Percentiles rank a stretch among this genome's conserved stretches.
Evolutionary conservation across 2,329 filamentous ascomycete species (phyloP).

Genomic region (Talaromyces sp.): DNA sequence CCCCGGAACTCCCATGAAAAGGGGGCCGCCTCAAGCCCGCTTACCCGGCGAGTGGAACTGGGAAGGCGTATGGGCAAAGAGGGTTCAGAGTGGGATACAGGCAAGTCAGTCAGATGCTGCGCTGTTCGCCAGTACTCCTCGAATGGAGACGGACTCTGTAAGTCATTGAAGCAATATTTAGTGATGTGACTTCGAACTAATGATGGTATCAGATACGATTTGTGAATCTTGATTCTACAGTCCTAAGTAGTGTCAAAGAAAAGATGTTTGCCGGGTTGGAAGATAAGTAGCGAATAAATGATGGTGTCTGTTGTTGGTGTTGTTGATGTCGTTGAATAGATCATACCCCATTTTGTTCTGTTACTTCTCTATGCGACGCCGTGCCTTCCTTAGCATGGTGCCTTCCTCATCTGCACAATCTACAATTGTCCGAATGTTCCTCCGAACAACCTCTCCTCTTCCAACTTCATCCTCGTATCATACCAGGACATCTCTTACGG

Average conservation of each 20-base stretch:
- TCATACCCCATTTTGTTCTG: not conserved
- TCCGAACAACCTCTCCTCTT: not conserved
- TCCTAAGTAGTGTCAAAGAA: constrained; percentile 34
- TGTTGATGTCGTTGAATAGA: not conserved
- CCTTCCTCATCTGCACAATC: not conserved
- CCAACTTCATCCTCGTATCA: constrained; percentile 1
- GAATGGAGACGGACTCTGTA: constrained; percentile 67
- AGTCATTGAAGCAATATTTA: constrained; percentile 28
- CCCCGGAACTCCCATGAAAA: constrained; percentile 29
- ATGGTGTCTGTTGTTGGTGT: not conserved
- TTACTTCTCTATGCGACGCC: not conserved
- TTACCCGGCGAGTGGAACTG: constrained; percentile 90
- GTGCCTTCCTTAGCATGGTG: not conserved
- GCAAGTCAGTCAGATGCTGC: constrained; percentile 74
- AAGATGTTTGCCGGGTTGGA: constrained; percentile 29
- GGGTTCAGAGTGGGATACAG: constrained; percentile 75
- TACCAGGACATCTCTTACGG: not conserved
- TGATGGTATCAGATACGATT: constrained; percentile 39
- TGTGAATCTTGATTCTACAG: constrained; percentile 34
- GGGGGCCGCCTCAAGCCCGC: constrained; percentile 47
- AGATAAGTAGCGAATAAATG: not conserved
- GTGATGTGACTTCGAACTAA: constrained; percentile 15
- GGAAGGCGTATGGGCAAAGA: constrained; percentile 94
- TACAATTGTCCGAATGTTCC: too few relatives aligned
- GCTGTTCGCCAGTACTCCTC: constrained; percentile 65